Conservation (phyloP, 1,284 basidiomycete genomes). For the Naganishia albida region DNA sequence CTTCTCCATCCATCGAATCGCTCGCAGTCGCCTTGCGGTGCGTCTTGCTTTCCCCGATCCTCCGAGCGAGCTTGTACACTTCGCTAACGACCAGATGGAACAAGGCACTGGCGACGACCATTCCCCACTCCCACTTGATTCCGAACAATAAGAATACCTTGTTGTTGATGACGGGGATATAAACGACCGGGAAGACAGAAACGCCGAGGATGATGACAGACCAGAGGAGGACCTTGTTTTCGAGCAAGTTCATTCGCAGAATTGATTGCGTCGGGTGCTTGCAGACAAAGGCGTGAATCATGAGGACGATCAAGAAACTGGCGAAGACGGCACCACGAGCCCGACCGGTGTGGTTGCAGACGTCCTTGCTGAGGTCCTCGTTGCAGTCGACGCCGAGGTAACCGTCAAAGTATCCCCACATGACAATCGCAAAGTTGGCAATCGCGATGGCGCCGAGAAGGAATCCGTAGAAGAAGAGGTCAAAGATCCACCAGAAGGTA, state of each 20-base stretch:
- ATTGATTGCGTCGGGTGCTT: slow-evolving; percentile 51
- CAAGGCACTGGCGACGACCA: slow-evolving; percentile 40
- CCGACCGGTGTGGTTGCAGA: slow-evolving; percentile 57
- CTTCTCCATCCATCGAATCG: slow-evolving; percentile 7
- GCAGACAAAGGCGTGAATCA: slow-evolving; percentile 53
- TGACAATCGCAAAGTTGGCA: slow-evolving; percentile 60
- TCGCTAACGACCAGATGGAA: slow-evolving; percentile 39
- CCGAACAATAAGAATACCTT: slow-evolving; percentile 48
- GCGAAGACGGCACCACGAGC: slow-evolving; percentile 62
- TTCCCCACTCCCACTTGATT: slow-evolving; percentile 54
- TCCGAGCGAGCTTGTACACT: slow-evolving; percentile 41
- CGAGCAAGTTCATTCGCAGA: slow-evolving; percentile 59
- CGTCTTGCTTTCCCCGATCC: not conserved
- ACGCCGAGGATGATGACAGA: slow-evolving; percentile 48
- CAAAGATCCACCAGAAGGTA: slow-evolving; percentile 59
- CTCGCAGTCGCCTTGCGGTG: not conserved
- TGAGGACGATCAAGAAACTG: slow-evolving; percentile 59
- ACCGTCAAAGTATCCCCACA: slow-evolving; percentile 59
- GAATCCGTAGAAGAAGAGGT: slow-evolving; percentile 65
- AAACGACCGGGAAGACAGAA: slow-evolving; percentile 51
- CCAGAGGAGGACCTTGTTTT: slow-evolving; percentile 62
- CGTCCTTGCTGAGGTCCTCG: slow-evolving; percentile 42
- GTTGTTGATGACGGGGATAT: slow-evolving; percentile 53
- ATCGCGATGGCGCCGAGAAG: slow-evolving; percentile 64
- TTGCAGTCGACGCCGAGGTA: slow-evolving; percentile 60